Conservation (phyloP, 306 rosid species). For the Cucurbita pepo region DNA sequence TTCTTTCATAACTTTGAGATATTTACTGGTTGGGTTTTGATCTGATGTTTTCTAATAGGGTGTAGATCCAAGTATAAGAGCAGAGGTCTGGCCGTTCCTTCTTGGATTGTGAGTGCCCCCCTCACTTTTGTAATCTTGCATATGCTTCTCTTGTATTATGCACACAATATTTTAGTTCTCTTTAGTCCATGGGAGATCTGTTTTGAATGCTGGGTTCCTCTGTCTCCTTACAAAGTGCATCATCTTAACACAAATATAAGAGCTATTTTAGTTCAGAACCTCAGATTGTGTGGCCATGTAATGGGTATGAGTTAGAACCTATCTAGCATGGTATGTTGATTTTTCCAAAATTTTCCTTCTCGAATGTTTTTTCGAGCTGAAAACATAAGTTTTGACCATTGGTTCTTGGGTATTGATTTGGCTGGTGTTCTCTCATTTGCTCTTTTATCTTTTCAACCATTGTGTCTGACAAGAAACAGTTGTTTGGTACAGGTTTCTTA, state of each 20-base stretch:
- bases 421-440: background rate
- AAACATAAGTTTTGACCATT: background rate
- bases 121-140: background rate
- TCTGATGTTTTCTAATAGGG: constrained; percentile 39
- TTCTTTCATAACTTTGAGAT: constrained; percentile 1
- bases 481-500: background rate
- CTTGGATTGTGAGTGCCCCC: constrained; percentile 83
- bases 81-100: constrained; percentile 97
- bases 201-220: background rate
- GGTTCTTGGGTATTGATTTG: background rate
- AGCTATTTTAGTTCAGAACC: background rate
- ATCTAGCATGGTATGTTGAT: background rate
- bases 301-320: background rate
- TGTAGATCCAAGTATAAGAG: constrained; percentile 77
- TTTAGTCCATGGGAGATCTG: background rate
- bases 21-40: constrained; percentile 8
- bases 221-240: background rate
- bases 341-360: background rate
- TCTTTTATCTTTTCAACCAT: background rate
- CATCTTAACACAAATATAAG: background rate
- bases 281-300: background rate
- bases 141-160: background rate
- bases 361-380: background rate
- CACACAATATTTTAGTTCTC: background rate
- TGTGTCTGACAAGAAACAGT: background rate